Base-by-base conservation (phyloP, 2,329 filamentous ascomycete genomes). In the Aspergillus sp. region DNA sequence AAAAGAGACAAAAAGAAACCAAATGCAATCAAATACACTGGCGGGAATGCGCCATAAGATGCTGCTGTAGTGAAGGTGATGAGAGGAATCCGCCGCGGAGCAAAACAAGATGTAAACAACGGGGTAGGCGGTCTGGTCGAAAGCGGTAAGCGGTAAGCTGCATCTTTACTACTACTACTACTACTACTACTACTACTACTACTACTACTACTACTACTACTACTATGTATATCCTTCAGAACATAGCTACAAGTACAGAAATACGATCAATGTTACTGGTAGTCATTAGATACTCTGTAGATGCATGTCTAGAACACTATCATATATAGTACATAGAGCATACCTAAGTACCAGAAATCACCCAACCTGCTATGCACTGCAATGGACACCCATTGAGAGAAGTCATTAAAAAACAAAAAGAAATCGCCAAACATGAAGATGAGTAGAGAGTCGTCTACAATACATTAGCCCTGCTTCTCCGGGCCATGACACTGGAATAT, bases 401-500 rank as follows among this genome's bases (percentile, higher is more conserved):
- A 37, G 19, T 43, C 57, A 52, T 55, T 47, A 47, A 43, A 45
- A 23, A 49, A 46, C 42, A 44, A 43, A 7, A 15, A 22, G 17
- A 42, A 46, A 41, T 44, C 45, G 45, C 44, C 23, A 57, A 44
- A 42, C 43, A 45, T 43, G 41, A 30, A 39, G 19, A 45, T 56
- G 65, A 68, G 66, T 63, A 66, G 64, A 64, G 65, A 68, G 63
- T 62, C 60, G 64, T 63, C 57, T 63, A 61, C 51, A 60, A 56
- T 54, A 55, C 45, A 57, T 43, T 53, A 49, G 49, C 37, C 48
- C 43, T 25, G 32, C 39, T 37, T 38, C 27, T 49, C 32, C 47
- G 25, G 25, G 10, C 10, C 25, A 30, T 12, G 25, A 12, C 25
- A 30, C 25, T 30, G 25, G 12, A 22, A 20, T 39, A 39, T 17